Conservation (phyloP, 2,329 filamentous ascomycete species). For the Fusarium protoensiforme region DNA sequence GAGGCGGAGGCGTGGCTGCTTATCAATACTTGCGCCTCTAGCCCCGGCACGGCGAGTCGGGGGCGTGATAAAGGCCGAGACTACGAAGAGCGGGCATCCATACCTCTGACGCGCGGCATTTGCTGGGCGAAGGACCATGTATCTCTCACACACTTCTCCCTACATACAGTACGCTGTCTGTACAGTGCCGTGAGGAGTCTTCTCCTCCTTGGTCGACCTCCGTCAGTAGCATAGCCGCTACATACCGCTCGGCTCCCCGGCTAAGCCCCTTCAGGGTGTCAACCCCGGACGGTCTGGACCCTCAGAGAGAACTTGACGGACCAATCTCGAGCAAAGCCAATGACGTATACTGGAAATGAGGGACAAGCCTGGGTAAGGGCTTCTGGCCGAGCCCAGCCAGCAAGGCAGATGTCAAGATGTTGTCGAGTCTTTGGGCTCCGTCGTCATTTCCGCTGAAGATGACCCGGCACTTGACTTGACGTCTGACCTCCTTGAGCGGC, state of each 20-base stretch:
- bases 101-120: constrained; percentile 18
- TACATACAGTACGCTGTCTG: constrained; percentile 9
- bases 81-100: constrained; percentile 2
- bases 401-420: background rate
- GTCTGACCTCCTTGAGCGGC: background rate
- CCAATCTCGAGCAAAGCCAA: constrained; percentile 21
- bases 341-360: constrained; percentile 23
- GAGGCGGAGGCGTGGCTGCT: background rate
- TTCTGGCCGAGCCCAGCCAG: background rate
- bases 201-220: constrained; percentile 26
- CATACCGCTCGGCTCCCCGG: constrained; percentile 16
- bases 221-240: constrained; percentile 26
- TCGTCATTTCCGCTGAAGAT: background rate
- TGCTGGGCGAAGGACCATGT: constrained; percentile 12
- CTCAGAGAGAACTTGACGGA: constrained; percentile 31
- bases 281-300: constrained; percentile 36
- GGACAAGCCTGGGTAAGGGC: constrained; percentile 21
- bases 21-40: background rate
- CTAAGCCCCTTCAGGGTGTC: constrained; percentile 16
- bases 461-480: background rate
- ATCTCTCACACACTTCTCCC: constrained; percentile 10
- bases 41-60: background rate
- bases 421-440: background rate
- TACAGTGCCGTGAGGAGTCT: background rate
- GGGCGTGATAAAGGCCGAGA: background rate